A percentile compares a stretch with the other conserved stretches of the same genome.
Evolutionary conservation across 2,329 filamentous ascomycete species (phyloP).

Genomic region (Paramyrothecium roridum): DNA sequence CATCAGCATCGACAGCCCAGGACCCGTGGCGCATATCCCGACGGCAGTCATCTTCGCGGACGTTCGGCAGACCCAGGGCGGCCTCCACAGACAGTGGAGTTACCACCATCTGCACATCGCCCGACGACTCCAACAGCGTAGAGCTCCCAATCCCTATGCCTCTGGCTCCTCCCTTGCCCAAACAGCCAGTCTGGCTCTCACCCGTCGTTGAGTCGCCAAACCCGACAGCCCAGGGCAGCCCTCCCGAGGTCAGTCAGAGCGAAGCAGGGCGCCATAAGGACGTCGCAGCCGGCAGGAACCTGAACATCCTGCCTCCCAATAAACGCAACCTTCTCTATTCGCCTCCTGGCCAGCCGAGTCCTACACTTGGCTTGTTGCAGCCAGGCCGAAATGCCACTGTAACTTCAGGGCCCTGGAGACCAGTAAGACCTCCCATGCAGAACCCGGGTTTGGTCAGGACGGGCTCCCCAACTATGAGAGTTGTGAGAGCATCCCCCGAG

Average conservation of each 20-base stretch:
- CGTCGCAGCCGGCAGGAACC: background rate
- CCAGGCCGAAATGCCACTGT: constrained; percentile 2
- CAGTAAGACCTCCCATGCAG: constrained; percentile 5
- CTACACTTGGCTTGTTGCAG: constrained; percentile 34
- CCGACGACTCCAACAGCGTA: constrained; percentile 17
- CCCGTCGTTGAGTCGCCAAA: constrained; percentile 47
- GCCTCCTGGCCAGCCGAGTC: constrained; percentile 37
- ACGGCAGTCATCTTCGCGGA: constrained; percentile 15
- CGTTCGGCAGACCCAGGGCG: constrained; percentile 16
- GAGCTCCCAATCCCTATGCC: constrained; percentile 1
- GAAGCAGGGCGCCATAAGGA: constrained; percentile 4
- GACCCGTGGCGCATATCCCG: constrained; percentile 15
- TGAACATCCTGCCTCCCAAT: background rate
- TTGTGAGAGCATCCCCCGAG: constrained; percentile 31
- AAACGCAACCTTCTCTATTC: constrained; percentile 19
- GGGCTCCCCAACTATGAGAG: constrained; percentile 32
- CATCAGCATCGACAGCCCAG: constrained; percentile 19
- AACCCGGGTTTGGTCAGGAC: constrained; percentile 17
- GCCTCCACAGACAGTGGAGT: constrained; percentile 28
- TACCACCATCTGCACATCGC: constrained; percentile 25
- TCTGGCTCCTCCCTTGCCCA: constrained; percentile 10
- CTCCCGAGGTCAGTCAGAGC: constrained; percentile 22
- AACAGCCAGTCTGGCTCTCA: constrained; percentile 33
- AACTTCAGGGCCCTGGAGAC: constrained; percentile 6
- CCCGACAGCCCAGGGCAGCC: constrained; percentile 20